phyloP scores from a whole-genome alignment of 208 protist species.

The Acanthamoeba royreba region DNA sequence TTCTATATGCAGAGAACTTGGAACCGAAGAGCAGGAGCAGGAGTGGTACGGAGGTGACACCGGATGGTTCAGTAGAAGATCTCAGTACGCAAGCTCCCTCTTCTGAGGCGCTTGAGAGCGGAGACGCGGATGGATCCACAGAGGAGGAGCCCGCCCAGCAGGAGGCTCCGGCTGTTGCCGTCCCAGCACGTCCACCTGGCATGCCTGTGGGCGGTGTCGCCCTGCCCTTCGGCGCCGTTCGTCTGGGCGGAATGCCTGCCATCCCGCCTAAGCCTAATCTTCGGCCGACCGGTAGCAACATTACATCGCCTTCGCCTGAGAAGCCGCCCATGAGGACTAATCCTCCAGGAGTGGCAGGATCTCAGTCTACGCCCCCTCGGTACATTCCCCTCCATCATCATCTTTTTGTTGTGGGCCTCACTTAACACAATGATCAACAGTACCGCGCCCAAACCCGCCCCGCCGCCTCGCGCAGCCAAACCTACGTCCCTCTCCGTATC shows the following conservation, averaged over 20 bases:
- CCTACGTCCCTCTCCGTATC: not conserved
- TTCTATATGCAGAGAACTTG: not conserved
- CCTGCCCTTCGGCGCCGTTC: not conserved
- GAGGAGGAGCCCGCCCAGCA: not conserved
- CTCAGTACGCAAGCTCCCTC: no score
- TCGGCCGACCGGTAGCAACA: not conserved
- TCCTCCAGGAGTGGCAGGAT: not conserved
- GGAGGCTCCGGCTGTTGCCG: not conserved
- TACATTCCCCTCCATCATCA: no score
- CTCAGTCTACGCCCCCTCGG: no score
- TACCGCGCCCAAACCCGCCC: not conserved
- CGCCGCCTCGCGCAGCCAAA: not conserved
- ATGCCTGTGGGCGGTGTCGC: not conserved
- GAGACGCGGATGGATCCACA: no score
- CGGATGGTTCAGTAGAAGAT: no score
- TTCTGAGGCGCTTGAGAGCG: not conserved
- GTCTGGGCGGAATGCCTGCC: not conserved
- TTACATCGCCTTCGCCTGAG: not conserved
- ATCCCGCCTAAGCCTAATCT: not conserved
- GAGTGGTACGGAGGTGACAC: no score
- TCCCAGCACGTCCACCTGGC: not conserved
- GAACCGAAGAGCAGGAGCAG: not conserved
- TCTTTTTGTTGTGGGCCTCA: no score
- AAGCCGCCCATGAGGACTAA: not conserved
- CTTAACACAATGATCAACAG: not conserved